Percentiles rank a stretch among this genome's conserved stretches.
Conservation (phyloP, 768 basidiomycete genomes). For the Amanita subjunquillea region DNA sequence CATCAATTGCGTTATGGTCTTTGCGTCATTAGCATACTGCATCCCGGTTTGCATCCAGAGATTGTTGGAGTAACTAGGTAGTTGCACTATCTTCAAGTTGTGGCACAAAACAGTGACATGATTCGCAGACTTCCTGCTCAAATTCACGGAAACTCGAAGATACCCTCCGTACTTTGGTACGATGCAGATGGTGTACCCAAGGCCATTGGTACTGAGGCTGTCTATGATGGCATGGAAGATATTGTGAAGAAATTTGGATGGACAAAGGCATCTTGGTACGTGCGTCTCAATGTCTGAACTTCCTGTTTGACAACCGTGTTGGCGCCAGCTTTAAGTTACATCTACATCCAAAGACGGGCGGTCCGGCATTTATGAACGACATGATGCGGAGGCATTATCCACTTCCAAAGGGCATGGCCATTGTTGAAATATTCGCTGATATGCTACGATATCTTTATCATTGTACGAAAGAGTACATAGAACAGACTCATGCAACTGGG, state of each 20-base stretch:
- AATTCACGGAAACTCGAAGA: slow-evolving; percentile 20
- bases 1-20: no score
- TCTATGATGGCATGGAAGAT: slow-evolving; percentile 21
- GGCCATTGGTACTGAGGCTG: slow-evolving; percentile 32
- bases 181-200: slow-evolving; percentile 21
- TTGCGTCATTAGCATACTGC: no score
- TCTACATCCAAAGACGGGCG: slow-evolving; percentile 8
- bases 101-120: no score
- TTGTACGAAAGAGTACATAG: slow-evolving; percentile 27
- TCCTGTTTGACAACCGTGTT: background rate
- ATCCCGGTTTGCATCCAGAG: no score
- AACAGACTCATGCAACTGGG: slow-evolving; percentile 25
- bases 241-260: slow-evolving; percentile 28
- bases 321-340: slow-evolving; percentile 12
- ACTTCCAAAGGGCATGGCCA: slow-evolving; percentile 23
- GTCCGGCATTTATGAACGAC: background rate
- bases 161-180: slow-evolving; percentile 31
- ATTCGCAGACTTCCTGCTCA: slow-evolving; percentile 12
- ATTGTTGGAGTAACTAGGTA: no score
- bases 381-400: slow-evolving; percentile 15
- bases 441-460: slow-evolving; percentile 28
- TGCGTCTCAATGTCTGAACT: background rate
- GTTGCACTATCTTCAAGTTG: no score
- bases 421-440: slow-evolving; percentile 25
- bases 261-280: slow-evolving; percentile 32